Evolutionary conservation across 805 yeast species (phyloP).

Genomic region (Lachancea mirantina): DNA sequence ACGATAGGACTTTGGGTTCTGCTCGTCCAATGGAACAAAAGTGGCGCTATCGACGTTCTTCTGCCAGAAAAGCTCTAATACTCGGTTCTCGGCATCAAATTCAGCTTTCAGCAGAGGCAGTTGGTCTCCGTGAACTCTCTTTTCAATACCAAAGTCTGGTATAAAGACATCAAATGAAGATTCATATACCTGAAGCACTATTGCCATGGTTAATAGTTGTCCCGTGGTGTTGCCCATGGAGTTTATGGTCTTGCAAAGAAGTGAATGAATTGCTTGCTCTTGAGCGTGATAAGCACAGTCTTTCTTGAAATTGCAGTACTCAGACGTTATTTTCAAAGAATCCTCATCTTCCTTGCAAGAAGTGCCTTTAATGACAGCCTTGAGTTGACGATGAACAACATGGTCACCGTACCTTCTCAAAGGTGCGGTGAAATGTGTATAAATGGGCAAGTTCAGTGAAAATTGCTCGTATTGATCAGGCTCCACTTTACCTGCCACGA

Average conservation of each 20-base stretch:
- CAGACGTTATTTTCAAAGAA: conserved; percentile 72
- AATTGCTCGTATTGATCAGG: conserved; percentile 74
- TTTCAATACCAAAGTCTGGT: conserved; percentile 92
- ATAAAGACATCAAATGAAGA: conserved; percentile 89
- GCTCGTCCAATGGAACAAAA: conserved; percentile 84
- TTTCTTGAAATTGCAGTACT: conserved; percentile 90
- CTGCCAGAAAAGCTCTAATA: conserved; percentile 87
- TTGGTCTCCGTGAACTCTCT: conserved; percentile 96
- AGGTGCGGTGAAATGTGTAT: conserved; percentile 92
- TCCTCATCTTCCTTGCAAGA: conserved; percentile 52
- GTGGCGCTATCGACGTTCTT: conserved; percentile 88
- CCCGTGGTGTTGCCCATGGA: conserved; percentile 67
- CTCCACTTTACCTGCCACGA: conserved; percentile 80
- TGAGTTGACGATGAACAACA: conserved; percentile 87
- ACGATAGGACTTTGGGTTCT: conserved; percentile 66
- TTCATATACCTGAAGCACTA: conserved; percentile 88
- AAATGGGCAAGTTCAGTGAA: conserved; percentile 72
- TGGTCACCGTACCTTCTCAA: conserved; percentile 86
- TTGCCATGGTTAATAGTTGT: conserved; percentile 76
- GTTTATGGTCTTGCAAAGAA: conserved; percentile 75
- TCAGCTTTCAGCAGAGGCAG: conserved; percentile 89
- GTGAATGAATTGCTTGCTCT: conserved; percentile 86
- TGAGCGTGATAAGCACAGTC: conserved; percentile 92
- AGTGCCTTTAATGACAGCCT: conserved; percentile 44
- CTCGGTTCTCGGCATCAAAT: conserved; percentile 60